A percentile compares a stretch with the other conserved stretches of the same genome.
These are phyloP conservation scores for Stagonosporopsis chrysanthemi DNA, from an alignment of 2,329 filamentous ascomycete genomes.

Conservation along the genomic window DNA sequence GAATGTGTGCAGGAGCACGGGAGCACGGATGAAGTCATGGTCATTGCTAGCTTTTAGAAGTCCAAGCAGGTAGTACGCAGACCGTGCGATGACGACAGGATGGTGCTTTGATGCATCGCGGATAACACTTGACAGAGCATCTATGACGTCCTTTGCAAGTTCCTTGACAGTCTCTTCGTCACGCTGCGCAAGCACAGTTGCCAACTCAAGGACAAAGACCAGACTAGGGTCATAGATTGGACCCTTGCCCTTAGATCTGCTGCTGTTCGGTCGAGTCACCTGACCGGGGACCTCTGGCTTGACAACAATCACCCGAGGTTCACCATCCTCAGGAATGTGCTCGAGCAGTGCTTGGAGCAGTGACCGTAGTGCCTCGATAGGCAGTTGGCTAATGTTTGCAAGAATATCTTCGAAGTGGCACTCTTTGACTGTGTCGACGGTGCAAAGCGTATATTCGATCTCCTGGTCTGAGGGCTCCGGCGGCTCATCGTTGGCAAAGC, in stretches of 20 bases:
- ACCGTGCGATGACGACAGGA: conserved; percentile 80
- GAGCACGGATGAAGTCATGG: conserved; percentile 88
- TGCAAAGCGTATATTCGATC: conserved; percentile 91
- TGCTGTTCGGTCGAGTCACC: conserved; percentile 66
- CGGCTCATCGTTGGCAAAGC: conserved; percentile 96
- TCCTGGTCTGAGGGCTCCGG: conserved; percentile 98
- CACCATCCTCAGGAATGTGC: conserved; percentile 85
- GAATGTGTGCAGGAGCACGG: conserved; percentile 89
- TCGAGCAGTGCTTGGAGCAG: conserved; percentile 78
- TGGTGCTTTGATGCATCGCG: conserved; percentile 82
- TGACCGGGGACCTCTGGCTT: conserved; percentile 80
- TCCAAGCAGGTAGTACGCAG: conserved; percentile 84
- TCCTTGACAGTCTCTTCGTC: conserved; percentile 74
- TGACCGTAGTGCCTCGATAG: conserved; percentile 64
- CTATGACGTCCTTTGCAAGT: conserved; percentile 81
- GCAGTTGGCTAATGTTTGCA: conserved; percentile 77
- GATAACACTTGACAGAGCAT: conserved; percentile 80
- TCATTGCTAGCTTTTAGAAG: conserved; percentile 87
- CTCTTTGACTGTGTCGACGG: conserved; percentile 90
- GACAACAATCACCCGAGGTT: conserved; percentile 82
- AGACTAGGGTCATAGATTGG: conserved; percentile 83
- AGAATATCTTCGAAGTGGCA: conserved; percentile 86
- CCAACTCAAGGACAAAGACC: conserved; percentile 90
- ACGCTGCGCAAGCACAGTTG: conserved; percentile 79
- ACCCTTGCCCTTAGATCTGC: conserved; percentile 62